Evolutionary conservation across 2,329 filamentous ascomycete genomes (phyloP).

Genomic region (Fusarium setosum): DNA sequence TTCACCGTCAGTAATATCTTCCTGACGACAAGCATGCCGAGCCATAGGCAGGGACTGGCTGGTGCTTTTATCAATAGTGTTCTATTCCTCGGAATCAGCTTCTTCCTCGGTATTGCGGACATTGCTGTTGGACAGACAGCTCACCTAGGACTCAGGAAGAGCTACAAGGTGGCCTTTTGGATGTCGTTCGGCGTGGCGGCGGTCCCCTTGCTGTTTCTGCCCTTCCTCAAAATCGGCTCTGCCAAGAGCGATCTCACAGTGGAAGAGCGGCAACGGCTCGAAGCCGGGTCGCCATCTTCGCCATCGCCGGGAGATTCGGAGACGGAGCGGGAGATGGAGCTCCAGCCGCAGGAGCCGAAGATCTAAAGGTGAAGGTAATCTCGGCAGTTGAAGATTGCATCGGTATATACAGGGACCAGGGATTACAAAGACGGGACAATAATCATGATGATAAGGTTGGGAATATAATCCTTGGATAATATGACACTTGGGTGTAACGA

Average conservation of each 20-base stretch:
- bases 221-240: conserved; percentile 39
- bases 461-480: conserved; percentile 3
- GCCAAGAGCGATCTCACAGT: conserved; percentile 43
- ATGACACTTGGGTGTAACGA: background rate
- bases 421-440: conserved; percentile 10
- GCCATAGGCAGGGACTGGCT: conserved; percentile 70
- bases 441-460: conserved; percentile 4
- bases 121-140: conserved; percentile 58
- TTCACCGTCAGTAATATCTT: conserved; percentile 76
- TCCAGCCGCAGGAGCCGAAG: conserved; percentile 18
- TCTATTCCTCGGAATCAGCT: conserved; percentile 71
- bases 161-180: conserved; percentile 43
- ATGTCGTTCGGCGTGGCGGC: conserved; percentile 37
- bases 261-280: conserved; percentile 39
- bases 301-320: conserved; percentile 12
- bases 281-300: conserved; percentile 14
- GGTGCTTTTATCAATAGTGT: conserved; percentile 73
- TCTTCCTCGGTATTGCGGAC: conserved; percentile 73
- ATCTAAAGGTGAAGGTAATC: conserved; percentile 7
- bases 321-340: conserved; percentile 1
- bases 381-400: conserved; percentile 8
- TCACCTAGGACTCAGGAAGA: conserved; percentile 49
- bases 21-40: conserved; percentile 71
- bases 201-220: conserved; percentile 33
- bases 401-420: conserved; percentile 7